A percentile compares a stretch with the other conserved stretches of the same genome.
These are phyloP conservation scores for Gaeumannomyces tritici DNA, from an alignment of 2,329 filamentous ascomycete genomes.

Conservation along the genomic window DNA sequence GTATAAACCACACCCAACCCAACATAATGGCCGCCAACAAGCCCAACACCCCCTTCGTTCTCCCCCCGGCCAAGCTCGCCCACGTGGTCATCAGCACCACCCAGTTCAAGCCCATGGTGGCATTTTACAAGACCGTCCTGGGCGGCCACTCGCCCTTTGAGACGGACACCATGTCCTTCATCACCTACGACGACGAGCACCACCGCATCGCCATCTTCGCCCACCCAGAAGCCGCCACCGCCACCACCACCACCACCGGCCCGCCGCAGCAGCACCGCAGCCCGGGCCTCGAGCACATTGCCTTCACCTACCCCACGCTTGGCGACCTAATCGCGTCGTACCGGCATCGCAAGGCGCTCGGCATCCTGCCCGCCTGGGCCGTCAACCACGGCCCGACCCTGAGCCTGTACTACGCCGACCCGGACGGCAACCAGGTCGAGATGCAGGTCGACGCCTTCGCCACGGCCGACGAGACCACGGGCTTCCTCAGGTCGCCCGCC, in stretches of 20 bases:
- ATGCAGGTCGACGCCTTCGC: constrained; percentile 34
- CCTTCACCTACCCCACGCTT: constrained; percentile 27
- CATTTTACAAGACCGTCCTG: constrained; percentile 27
- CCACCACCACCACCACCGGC: constrained; percentile 9
- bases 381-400: constrained; percentile 38
- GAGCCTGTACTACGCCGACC: constrained; percentile 37
- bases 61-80: constrained; percentile 4
- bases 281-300: constrained; percentile 29
- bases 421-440: constrained; percentile 37
- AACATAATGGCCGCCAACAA: background rate
- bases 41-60: background rate
- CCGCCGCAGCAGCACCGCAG: background rate
- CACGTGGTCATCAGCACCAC: constrained; percentile 7
- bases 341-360: constrained; percentile 21
- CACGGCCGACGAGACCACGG: constrained; percentile 22
- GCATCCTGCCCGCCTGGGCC: constrained; percentile 29
- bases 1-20: no score
- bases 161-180: constrained; percentile 21
- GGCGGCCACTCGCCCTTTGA: constrained; percentile 18
- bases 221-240: constrained; percentile 12
- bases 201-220: constrained; percentile 33
- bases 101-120: constrained; percentile 19
- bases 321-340: constrained; percentile 25
- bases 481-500: constrained; percentile 25
- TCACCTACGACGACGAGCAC: constrained; percentile 36